Evolutionary conservation across 495 filamentous ascomycete species (phyloP).

Genomic region (Rostrohypoxylon terebratum): DNA sequence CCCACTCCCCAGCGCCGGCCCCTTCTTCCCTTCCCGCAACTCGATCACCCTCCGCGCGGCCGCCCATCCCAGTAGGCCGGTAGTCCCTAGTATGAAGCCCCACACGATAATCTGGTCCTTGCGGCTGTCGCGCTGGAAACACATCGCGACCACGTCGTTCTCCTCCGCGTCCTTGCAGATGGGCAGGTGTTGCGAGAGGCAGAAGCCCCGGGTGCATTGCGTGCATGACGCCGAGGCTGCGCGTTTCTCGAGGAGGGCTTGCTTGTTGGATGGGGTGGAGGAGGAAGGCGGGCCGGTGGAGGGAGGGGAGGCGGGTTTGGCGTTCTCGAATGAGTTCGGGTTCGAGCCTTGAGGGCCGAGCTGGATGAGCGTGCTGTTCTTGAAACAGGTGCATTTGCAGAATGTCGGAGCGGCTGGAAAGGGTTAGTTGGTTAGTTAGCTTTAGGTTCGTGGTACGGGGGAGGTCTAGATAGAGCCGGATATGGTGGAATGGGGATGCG

Average conservation of each 20-base stretch:
- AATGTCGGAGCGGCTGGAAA: conserved; percentile 76
- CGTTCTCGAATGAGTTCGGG: conserved; percentile 48
- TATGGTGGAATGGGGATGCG: conserved; percentile 28
- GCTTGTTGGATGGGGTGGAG: neutral
- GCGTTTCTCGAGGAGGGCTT: conserved; percentile 37
- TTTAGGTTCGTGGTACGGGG: neutral
- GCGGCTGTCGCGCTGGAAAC: conserved; percentile 90
- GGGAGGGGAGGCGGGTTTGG: conserved; percentile 5
- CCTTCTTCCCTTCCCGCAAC: conserved; percentile 62
- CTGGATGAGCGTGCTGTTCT: conserved; percentile 89
- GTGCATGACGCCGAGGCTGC: conserved; percentile 66
- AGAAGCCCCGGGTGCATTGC: conserved; percentile 93
- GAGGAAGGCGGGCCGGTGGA: neutral
- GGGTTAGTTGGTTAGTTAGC: neutral
- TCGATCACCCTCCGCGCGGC: conserved; percentile 65
- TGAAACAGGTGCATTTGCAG: conserved; percentile 98
- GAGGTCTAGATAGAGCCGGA: neutral
- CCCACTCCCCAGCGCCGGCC: conserved; percentile 19
- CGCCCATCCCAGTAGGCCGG: conserved; percentile 85
- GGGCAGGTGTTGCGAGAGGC: conserved; percentile 82
- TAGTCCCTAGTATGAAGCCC: conserved; percentile 88
- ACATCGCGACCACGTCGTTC: conserved; percentile 87
- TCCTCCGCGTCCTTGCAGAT: conserved; percentile 88
- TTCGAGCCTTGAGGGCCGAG: conserved; percentile 62
- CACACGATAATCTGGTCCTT: conserved; percentile 94